Base-by-base conservation (phyloP, 495 filamentous ascomycete species). In the Lasiosphaeria hispida region DNA sequence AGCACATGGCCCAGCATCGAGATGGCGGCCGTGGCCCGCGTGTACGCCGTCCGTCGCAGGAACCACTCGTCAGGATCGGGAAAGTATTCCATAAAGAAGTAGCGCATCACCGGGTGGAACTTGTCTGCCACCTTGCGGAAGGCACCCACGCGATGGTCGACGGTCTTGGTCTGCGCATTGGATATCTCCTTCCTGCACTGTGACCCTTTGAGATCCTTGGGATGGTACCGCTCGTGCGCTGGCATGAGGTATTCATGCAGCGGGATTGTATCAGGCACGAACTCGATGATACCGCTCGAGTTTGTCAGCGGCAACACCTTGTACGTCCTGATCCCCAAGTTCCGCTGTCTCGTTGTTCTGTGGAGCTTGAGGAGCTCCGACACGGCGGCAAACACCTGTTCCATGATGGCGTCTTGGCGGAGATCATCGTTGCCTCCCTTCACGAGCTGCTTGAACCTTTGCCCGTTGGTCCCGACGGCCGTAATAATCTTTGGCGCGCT, bases 331-430 rank as follows among this genome's bases (percentile, higher is more conserved):
- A 99, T 91, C 3, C 85, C 85, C 17, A 99, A 79, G 60, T 93
- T 89, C 1, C 94, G 87, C 63, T 95, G 92, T 9, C 89, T 85
- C 7, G 95, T 96, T 10, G 87, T 84, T 48, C 88, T 84, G 63
- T 96, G 88, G 19, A 87, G 86, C 72, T 88, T 87, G 19, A 99
- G 79, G 5, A 97, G 85, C 53, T 87, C 87, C 65, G 88, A 96
- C 33, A 97, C 94, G 80, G 96, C 90, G 48, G 90, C 90, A 73
- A 97, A 99, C 34, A 99, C 94, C 74, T 99, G 94, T 70, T 97
- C 95, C 95, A 99, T 99, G 75, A 99, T 99, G 14, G 94, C 91
- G 66, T 99, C 94, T 75, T 99, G 94, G n/a, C 94, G 88, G 10
- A 99, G 81, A 65, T 98, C 94, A 69, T 97, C 92, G 60, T 90